Percentiles rank a stretch among this genome's conserved stretches.
Evolutionary conservation across 2,329 filamentous ascomycete species (phyloP).

Genomic region (Pyrenophora tritici-repentis): DNA sequence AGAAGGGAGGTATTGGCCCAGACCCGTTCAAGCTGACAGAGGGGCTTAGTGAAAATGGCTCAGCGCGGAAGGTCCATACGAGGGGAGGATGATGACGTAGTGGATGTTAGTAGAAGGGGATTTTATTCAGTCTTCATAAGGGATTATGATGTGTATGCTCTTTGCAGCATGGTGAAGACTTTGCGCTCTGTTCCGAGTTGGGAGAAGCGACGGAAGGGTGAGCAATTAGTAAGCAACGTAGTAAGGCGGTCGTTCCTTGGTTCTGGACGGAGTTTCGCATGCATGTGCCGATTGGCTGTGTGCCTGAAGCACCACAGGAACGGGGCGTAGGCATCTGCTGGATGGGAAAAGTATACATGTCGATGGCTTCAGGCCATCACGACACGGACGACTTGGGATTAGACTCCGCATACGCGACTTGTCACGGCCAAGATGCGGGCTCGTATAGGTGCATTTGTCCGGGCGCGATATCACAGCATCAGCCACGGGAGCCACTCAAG

Average conservation of each 20-base stretch:
- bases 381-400: background rate
- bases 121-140: too few species aligned
- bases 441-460: background rate
- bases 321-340: background rate
- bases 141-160: too few species aligned
- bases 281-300: slow-evolving; percentile 14
- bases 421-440: background rate
- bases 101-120: too few species aligned
- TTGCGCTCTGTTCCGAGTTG: too few species aligned
- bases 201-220: too few species aligned
- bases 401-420: background rate
- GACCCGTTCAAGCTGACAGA: background rate
- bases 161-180: too few species aligned
- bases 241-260: too few species aligned
- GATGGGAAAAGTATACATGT: background rate
- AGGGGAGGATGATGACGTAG: background rate
- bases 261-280: too few species aligned
- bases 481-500: background rate
- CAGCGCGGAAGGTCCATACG: background rate
- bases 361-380: background rate
- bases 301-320: slow-evolving; percentile 10
- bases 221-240: too few species aligned
- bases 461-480: slow-evolving; percentile 1
- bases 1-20: slow-evolving; percentile 18
- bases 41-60: background rate